Conservation (phyloP, 345 rosid species). For the Ceriops zippeliana region DNA sequence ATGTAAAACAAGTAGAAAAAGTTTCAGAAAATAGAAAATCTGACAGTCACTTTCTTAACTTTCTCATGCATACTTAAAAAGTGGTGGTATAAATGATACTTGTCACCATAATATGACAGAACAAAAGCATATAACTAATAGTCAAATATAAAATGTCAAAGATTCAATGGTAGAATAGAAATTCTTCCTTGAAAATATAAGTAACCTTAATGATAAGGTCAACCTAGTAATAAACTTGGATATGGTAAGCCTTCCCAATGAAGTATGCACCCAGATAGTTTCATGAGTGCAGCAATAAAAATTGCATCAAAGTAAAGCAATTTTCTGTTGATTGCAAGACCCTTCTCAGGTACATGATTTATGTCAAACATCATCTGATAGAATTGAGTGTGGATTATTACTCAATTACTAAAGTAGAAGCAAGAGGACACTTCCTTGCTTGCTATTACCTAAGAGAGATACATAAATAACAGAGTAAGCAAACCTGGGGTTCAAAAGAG, state of each 20-base stretch:
- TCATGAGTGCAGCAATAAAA: background rate
- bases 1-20: background rate
- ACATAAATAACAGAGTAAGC: background rate
- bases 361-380: background rate
- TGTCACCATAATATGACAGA: too few species aligned
- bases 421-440: background rate
- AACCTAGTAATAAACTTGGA: background rate
- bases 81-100: background rate
- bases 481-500: slow-evolving; percentile 79
- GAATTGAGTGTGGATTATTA: background rate
- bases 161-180: background rate
- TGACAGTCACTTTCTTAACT: background rate
- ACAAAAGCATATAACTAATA: background rate
- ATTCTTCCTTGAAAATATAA: background rate
- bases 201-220: background rate
- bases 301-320: background rate
- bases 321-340: background rate
- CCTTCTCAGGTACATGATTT: background rate
- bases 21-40: background rate
- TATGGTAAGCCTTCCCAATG: background rate
- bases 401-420: background rate
- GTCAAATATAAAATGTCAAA: background rate
- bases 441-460: slow-evolving; percentile 6
- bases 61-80: background rate
- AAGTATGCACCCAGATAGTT: too few species aligned